phyloP scores from a whole-genome alignment of 169 alveolate species.

The Besnoitia besnoiti region DNA sequence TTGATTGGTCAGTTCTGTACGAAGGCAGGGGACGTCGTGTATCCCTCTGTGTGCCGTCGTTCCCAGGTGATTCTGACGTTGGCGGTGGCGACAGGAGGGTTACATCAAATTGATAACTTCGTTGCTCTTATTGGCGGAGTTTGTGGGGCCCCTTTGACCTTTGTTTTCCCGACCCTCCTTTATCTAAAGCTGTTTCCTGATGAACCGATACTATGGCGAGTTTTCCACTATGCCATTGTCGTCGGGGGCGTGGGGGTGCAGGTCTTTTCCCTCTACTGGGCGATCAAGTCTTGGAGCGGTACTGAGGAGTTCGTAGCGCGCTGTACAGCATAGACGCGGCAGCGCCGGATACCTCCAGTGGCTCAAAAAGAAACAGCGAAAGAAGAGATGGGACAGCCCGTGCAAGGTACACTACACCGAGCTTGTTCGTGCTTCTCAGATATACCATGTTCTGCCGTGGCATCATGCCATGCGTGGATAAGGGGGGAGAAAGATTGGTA shows the following conservation, averaged over 20 bases:
- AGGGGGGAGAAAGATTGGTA: too few species aligned
- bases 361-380: too few species aligned
- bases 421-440: too few species aligned
- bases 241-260: neutral
- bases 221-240: neutral
- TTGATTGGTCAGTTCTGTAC: too few species aligned
- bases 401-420: too few species aligned
- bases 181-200: neutral
- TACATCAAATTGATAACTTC: constrained; percentile 53
- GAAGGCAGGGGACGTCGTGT: too few species aligned
- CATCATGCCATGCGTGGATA: too few species aligned
- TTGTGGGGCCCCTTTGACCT: constrained; percentile 62
- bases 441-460: too few species aligned
- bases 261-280: neutral
- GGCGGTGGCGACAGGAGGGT: constrained; percentile 9
- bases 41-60: neutral
- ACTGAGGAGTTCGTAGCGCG: neutral
- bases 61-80: neutral
- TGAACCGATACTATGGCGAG: neutral
- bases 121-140: constrained; percentile 61
- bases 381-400: too few species aligned
- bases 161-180: neutral
- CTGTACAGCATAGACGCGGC: too few species aligned
- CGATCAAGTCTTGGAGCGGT: neutral
- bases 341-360: too few species aligned